Base-by-base conservation (phyloP, 2,329 filamentous ascomycete genomes). In the Exophiala mesophila region DNA sequence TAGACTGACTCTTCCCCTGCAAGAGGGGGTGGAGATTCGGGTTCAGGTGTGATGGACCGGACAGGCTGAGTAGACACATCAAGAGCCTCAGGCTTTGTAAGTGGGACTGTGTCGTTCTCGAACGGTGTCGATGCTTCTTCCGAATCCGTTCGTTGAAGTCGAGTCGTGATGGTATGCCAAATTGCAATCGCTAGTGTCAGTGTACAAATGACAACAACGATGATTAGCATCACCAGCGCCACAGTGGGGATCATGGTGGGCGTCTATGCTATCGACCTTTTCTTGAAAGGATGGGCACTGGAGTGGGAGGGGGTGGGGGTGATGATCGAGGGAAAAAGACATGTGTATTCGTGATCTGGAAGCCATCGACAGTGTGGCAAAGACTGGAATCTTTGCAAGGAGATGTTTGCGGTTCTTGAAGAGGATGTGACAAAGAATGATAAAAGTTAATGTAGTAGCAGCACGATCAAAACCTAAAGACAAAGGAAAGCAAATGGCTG, bases 11-110 rank as follows among this genome's bases (percentile, higher is more conserved):
- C 7, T 2, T 45, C 43, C 13, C 26, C 39, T 6, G 36, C 31
- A 10, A 50, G 37, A n/a, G 47, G 44, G 24, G 47, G 47, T 7
- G 47, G 47, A 23, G 16, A 44, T 32, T 50, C 47, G n/a, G 47
- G 43, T 24, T 50, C 47, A 5, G 47, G 47, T 8, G 44, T 44
- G 9, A 16, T n/a, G 5, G 44, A 17, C 4, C 31, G 39, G 10
- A 40, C 9, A 16, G 30, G 15, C 10, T 32, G n/a, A 9, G 10
- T 24, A 19, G 30, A 16, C 6, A 15, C 19, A 18, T 16, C 41
- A 12, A 26, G 16, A 5, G 20, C 30, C 6, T 34, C 17, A 7
- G 20, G 37, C 34, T 26, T 26, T 24, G 41, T 45, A 10, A 50
- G 31, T 24, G 44, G 41, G 1, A 36, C 28, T 7, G 30, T 39